Evolutionary conservation across 768 basidiomycete species (phyloP), one percentile per base, ranked within the genome.

Genomic region (Amanita subjunquillea): DNA sequence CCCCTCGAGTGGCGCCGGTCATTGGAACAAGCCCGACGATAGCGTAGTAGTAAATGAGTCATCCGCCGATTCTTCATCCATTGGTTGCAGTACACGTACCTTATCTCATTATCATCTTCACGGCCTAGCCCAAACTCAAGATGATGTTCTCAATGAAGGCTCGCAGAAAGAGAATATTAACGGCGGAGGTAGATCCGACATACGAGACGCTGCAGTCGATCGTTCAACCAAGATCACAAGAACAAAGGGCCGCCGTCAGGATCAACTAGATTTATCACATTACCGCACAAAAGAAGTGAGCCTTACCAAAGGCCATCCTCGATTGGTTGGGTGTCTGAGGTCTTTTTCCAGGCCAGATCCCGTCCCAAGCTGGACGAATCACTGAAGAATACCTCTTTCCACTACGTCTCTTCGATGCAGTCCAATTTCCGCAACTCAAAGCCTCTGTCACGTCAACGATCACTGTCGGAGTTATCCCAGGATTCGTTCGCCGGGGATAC

Each of bases 401-500:
- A 40, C 13, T n/a, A 25, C 13, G 12, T 17, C 9, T 15, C 47
- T 10, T 48, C 25, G 10, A 34, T 37, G 48, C 48, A 49, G 7
- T 25, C 34, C 39, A 29, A 6, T 34, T 20, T 17, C 15, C 51
- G 51, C 13, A 37, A 38, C 20, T 17, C 32, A 13, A 53, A 37
- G 9, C 32, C 34, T 9, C 20, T 38, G 20, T 53, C 53, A 6
- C 36, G 48, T 23, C 20, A 54, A 20, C 55, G 55, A 37, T 50
- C 48, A n/a, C 20, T 44, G 20, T 57, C 56, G 17, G 55, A 60
- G 38, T 62, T 64, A 7, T 82, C 82, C 3, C 74, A 78, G 61
- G 83, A 85, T 62, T 86, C 85, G 2, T 84, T 87, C 54, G 81
- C 73, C 38, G 77, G 72, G 32, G 69, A 71, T 34, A 55, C 72